These are phyloP conservation scores for Hyparrhenia diplandra DNA, from an alignment of 176 grass and related monocot genomes.

Conservation along the genomic window DNA sequence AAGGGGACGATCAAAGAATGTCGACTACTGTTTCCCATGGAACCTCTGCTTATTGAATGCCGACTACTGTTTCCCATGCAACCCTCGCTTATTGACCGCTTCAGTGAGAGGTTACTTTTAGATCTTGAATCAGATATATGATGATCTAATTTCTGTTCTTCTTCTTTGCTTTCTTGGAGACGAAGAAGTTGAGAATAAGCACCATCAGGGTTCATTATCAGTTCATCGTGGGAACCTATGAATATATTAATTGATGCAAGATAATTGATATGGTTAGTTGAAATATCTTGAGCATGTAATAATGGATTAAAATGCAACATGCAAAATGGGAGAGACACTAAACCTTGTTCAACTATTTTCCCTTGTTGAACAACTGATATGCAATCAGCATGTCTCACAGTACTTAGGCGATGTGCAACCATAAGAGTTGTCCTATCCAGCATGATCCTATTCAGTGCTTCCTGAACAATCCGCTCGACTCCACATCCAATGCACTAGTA, in stretches of 20 bases:
- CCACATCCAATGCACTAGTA: too few species aligned
- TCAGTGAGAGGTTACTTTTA: conserved; percentile 48
- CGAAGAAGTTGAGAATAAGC: too few species aligned
- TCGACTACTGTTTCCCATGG: too few species aligned
- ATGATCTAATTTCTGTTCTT: conserved; percentile 26
- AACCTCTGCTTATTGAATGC: too few species aligned
- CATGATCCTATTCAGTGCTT: too few species aligned
- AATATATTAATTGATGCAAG: neutral
- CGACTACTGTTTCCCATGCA: conserved; percentile 52
- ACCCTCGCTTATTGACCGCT: conserved; percentile 39
- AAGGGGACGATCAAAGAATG: conserved; percentile 46
- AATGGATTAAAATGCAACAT: neutral
- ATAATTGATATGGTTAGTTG: neutral
- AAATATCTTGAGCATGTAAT: neutral
- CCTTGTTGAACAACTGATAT: too few species aligned
- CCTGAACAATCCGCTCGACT: too few species aligned
- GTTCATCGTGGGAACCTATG: conserved; percentile 61
- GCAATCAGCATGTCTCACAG: too few species aligned
- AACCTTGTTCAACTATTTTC: too few species aligned
- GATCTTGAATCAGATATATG: conserved; percentile 31
- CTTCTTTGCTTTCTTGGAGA: conserved; percentile 49
- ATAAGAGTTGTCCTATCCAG: too few species aligned
- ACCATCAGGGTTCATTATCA: conserved; percentile 43
- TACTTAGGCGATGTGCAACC: too few species aligned
- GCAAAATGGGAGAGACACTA: neutral